Evolutionary conservation across 345 rosid genomes (phyloP).

Genomic region (Murraya koenigii): DNA sequence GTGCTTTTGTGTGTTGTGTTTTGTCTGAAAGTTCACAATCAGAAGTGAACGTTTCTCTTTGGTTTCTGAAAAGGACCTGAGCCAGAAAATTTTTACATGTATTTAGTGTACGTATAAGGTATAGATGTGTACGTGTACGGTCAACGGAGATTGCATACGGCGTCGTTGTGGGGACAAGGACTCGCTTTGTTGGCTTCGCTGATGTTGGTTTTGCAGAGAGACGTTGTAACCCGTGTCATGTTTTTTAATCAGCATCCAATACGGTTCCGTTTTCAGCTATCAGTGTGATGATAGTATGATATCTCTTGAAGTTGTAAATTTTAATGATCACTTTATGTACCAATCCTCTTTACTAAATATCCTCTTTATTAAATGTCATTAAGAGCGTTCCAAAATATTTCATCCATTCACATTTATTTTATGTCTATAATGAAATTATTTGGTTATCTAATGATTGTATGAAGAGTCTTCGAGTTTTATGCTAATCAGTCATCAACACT

Average conservation of each 20-base stretch:
- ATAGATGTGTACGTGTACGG: not conserved
- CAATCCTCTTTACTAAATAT: not conserved
- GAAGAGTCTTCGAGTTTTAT: too few relatives aligned
- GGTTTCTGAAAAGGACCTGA: not conserved
- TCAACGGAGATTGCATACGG: slow-evolving; percentile 15
- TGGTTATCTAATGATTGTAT: too few relatives aligned
- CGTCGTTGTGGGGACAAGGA: not conserved
- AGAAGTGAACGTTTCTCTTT: not conserved
- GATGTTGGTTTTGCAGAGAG: slow-evolving; percentile 18
- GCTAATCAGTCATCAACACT: too few relatives aligned
- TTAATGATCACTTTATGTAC: not conserved
- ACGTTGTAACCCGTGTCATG: slow-evolving; percentile 1
- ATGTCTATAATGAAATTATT: too few relatives aligned
- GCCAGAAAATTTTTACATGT: not conserved
- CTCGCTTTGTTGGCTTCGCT: not conserved
- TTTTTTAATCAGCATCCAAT: not conserved
- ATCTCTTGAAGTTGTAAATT: not conserved
- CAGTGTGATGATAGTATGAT: too few relatives aligned
- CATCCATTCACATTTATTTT: too few relatives aligned
- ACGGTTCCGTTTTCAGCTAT: not conserved
- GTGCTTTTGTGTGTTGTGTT: not conserved
- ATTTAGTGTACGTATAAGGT: not conserved
- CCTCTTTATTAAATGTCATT: not conserved
- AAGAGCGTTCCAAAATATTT: too few relatives aligned
- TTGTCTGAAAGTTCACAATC: not conserved